These are phyloP conservation scores for Suhomyces choctaworum DNA, from an alignment of 1,139 yeast species.

Conservation along the genomic window DNA sequence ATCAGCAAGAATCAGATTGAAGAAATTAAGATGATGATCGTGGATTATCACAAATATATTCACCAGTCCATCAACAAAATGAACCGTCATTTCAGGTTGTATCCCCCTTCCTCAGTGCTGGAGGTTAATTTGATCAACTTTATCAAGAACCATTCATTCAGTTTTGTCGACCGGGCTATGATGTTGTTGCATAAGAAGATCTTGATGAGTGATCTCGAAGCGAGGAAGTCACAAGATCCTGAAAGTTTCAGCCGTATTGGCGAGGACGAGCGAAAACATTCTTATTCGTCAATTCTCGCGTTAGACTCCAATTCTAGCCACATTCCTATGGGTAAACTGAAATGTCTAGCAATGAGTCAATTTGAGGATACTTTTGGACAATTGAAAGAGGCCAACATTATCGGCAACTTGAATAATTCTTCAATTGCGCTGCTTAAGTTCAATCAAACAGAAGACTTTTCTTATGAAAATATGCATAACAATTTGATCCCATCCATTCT, in stretches of 20 bases:
- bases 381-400: conserved; percentile 41
- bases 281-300: too few relatives aligned
- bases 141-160: conserved; percentile 52
- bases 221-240: conserved; percentile 13
- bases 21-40: conserved; percentile 48
- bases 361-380: conserved; percentile 47
- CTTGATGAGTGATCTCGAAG: conserved; percentile 30
- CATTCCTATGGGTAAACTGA: conserved; percentile 2
- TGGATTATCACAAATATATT: conserved; percentile 50
- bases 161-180: conserved; percentile 56
- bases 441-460: conserved; percentile 35
- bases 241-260: background rate
- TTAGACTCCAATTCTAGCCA: conserved; percentile 11
- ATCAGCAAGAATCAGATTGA: conserved; percentile 43
- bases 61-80: conserved; percentile 40
- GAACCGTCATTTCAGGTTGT: conserved; percentile 18
- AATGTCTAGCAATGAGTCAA: conserved; percentile 27
- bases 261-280: background rate
- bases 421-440: conserved; percentile 40
- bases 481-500: conserved; percentile 59
- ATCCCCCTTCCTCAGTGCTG: conserved; percentile 31
- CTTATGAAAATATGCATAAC: conserved; percentile 51
- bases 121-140: conserved; percentile 50
- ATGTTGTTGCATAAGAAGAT: conserved; percentile 58
- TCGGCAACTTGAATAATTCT: conserved; percentile 36